Evolutionary conservation across 2,329 filamentous ascomycete genomes (phyloP).

Genomic region (Plectosphaerella plurivora): DNA sequence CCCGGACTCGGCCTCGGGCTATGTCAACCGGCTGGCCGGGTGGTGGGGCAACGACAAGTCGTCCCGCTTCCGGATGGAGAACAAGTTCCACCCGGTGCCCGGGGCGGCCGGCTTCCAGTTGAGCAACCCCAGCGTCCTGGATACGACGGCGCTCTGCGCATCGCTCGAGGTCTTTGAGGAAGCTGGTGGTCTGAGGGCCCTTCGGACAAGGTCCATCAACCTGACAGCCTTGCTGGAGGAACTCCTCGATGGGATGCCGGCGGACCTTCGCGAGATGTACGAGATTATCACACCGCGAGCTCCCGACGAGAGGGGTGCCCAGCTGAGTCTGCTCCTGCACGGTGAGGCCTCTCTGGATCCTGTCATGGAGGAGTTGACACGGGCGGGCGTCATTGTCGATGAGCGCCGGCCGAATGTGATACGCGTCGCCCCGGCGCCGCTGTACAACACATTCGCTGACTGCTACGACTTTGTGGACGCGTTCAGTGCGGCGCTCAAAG

Average conservation of each 20-base stretch:
- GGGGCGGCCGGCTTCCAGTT: conserved; percentile 80
- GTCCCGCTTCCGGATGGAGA: conserved; percentile 79
- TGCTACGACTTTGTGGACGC: conserved; percentile 25
- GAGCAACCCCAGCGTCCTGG: conserved; percentile 75
- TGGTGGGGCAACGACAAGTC: conserved; percentile 85
- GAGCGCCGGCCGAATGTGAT: conserved; percentile 78
- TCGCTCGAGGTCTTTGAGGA: conserved; percentile 67
- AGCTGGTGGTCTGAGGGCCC: conserved; percentile 55
- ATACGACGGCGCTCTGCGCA: conserved; percentile 65
- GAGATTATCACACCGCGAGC: conserved; percentile 62
- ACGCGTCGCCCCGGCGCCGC: conserved; percentile 69
- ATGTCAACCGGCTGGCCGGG: conserved; percentile 65
- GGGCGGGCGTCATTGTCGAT: conserved; percentile 68
- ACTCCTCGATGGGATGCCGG: conserved; percentile 39
- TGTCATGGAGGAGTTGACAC: conserved; percentile 58
- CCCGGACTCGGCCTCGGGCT: conserved; percentile 35
- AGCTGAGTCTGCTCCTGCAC: conserved; percentile 69
- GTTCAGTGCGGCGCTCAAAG: conserved; percentile 18
- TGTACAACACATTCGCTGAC: conserved; percentile 76
- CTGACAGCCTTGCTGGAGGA: conserved; percentile 71
- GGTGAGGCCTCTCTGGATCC: conserved; percentile 60
- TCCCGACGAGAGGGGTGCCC: conserved; percentile 64
- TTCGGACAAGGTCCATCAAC: conserved; percentile 62
- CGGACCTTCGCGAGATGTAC: conserved; percentile 31
- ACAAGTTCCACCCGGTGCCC: conserved; percentile 69